These are phyloP conservation scores for Fusarium palustre DNA, from an alignment of 2,329 filamentous ascomycete species.

Conservation along the genomic window DNA sequence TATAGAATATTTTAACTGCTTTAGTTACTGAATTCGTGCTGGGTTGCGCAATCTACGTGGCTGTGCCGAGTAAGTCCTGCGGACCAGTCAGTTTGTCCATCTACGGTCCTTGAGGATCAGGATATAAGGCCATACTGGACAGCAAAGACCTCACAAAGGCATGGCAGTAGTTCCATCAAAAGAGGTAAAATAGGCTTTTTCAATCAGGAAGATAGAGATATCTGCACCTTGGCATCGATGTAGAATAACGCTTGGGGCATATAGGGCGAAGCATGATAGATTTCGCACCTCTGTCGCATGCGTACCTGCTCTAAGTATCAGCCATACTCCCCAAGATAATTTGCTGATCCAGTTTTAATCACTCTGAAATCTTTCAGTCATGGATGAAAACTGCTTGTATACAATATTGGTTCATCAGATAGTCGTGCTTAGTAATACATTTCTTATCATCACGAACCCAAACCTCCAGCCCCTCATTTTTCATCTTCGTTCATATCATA, in stretches of 20 bases:
- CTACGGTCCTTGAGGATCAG: not conserved
- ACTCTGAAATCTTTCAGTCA: not conserved
- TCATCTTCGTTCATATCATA: not conserved
- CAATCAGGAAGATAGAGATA: not conserved
- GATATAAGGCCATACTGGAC: no score
- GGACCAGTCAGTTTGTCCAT: not conserved
- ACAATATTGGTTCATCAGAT: not conserved
- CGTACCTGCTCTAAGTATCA: no score
- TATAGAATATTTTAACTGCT: not conserved
- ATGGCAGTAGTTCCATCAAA: no score
- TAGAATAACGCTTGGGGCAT: not conserved
- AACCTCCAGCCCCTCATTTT: constrained; percentile 15
- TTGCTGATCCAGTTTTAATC: rapidly evolving
- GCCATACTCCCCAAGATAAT: not conserved
- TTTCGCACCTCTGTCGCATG: not conserved
- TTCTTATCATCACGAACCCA: constrained; percentile 9
- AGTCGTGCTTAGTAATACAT: constrained; percentile 19
- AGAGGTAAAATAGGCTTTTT: rapidly evolving
- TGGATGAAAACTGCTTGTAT: not conserved
- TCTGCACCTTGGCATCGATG: not conserved
- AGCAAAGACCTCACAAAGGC: no score
- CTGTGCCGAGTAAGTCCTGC: not conserved
- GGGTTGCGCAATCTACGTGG: not conserved
- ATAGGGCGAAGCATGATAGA: not conserved
- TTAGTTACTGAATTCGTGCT: not conserved